Percentiles rank a stretch among this genome's conserved stretches.
These are phyloP conservation scores for Escallonia herrerae DNA, from an alignment of 129 eudicot genomes.

Conservation along the genomic window DNA sequence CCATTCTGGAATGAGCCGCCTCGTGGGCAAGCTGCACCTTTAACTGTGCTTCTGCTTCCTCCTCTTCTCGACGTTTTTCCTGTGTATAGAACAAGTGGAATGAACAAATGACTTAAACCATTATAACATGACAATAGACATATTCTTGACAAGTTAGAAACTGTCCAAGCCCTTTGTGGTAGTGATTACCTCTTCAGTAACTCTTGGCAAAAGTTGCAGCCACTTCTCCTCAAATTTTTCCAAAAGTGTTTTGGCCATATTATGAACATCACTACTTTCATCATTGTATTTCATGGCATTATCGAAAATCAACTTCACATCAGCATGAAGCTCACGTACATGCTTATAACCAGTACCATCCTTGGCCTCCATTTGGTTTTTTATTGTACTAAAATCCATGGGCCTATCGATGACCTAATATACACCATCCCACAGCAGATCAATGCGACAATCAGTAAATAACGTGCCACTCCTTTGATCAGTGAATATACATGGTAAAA, in stretches of 20 bases:
- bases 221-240: conserved; percentile 94
- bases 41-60: conserved; percentile 70
- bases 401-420: conserved; percentile 83
- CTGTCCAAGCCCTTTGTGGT: conserved; percentile 6
- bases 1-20: conserved; percentile 68
- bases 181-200: conserved; percentile 79
- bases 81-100: conserved; percentile 16
- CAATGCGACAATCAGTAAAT: not conserved
- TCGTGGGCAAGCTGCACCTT: conserved; percentile 68
- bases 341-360: conserved; percentile 94
- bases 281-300: conserved; percentile 93
- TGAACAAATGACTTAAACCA: conserved; percentile 4
- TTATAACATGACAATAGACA: not conserved
- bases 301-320: conserved; percentile 65
- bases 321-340: conserved; percentile 77
- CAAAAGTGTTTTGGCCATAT: conserved; percentile 63
- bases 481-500: not conserved
- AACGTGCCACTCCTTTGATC: too few relatives aligned
- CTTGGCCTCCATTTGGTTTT: conserved; percentile 90
- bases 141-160: conserved; percentile 4
- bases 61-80: conserved; percentile 79
- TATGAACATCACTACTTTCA: conserved; percentile 70
- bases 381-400: conserved; percentile 91
- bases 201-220: conserved; percentile 81
- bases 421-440: conserved; percentile 20